Percentiles rank a stretch among this genome's conserved stretches.
phyloP scores from a whole-genome alignment of 768 basidiomycete genomes.

The Boletus fagicola region DNA sequence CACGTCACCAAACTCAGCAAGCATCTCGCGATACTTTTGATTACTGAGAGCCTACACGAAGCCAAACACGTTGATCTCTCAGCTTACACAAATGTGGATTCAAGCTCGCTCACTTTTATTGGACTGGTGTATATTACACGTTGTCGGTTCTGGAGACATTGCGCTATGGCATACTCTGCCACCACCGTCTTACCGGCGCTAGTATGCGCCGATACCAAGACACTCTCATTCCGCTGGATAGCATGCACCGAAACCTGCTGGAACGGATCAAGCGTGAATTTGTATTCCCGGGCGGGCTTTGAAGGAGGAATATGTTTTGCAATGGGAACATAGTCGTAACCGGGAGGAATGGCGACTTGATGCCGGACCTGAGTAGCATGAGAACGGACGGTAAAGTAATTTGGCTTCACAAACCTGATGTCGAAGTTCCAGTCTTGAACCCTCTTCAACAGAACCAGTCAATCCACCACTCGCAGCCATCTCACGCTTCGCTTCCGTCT shows the following conservation, averaged over 20 bases:
- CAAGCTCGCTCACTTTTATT: conserved; percentile 77
- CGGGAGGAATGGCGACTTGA: conserved; percentile 93
- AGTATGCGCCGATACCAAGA: conserved; percentile 97
- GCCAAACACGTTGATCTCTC: conserved; percentile 16
- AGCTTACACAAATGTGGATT: conserved; percentile 11
- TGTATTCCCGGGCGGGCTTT: conserved; percentile 90
- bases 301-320: conserved; percentile 86
- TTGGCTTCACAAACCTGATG: conserved; percentile 56
- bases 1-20: conserved; percentile 95
- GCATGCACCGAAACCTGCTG: conserved; percentile 92
- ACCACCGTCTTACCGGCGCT: conserved; percentile 99
- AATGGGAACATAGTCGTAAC: conserved; percentile 88
- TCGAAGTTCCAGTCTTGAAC: conserved; percentile 69
- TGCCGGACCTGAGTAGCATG: conserved; percentile 69
- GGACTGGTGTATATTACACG: conserved; percentile 99
- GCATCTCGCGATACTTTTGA: conserved; percentile 98
- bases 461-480: conserved; percentile 87
- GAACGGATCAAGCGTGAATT: conserved; percentile 96
- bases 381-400: not conserved
- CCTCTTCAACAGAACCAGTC: conserved; percentile 67
- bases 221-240: conserved; percentile 96
- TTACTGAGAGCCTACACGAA: conserved; percentile 85
- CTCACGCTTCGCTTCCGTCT: conserved; percentile 90
- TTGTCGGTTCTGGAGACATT: conserved; percentile 89
- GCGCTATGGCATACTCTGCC: conserved; percentile 98